phyloP scores from a whole-genome alignment of 441 rosid genomes.

The Isatis lusitanica region DNA sequence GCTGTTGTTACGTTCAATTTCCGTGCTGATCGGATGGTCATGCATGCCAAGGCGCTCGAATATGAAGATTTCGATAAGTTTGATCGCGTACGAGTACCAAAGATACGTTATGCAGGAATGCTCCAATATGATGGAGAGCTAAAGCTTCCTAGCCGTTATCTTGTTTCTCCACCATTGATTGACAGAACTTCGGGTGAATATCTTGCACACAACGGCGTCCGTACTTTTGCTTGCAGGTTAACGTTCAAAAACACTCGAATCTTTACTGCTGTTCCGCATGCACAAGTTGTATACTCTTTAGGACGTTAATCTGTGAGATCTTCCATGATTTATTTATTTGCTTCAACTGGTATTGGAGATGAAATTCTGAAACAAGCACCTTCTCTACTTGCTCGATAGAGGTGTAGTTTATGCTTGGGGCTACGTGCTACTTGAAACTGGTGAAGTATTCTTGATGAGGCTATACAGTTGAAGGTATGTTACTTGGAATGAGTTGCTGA shows the following conservation, averaged over 20 bases:
- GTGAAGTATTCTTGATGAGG: conserved; percentile 11
- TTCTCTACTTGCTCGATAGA: conserved; percentile 4
- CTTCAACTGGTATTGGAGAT: background rate
- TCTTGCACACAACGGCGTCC: conserved; percentile 75
- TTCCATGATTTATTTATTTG: background rate
- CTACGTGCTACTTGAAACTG: background rate
- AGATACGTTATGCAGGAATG: conserved; percentile 92
- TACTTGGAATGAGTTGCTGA: background rate
- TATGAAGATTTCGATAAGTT: conserved; percentile 84
- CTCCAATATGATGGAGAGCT: conserved; percentile 97
- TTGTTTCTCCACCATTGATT: conserved; percentile 95
- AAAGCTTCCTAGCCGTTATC: conserved; percentile 83
- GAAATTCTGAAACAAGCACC: background rate
- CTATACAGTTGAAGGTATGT: background rate
- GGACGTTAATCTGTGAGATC: background rate
- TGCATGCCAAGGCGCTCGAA: conserved; percentile 94
- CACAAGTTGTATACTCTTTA: background rate
- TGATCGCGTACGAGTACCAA: conserved; percentile 85
- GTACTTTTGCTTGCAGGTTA: conserved; percentile 98
- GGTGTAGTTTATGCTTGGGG: background rate
- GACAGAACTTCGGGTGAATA: conserved; percentile 98
- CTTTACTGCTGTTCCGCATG: background rate
- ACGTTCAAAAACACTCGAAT: background rate
- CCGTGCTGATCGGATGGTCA: conserved; percentile 96
- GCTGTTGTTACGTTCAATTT: conserved; percentile 94